Conservation (phyloP, 192 early-diverging fungal genomes). For the Entrophospora sp. region DNA sequence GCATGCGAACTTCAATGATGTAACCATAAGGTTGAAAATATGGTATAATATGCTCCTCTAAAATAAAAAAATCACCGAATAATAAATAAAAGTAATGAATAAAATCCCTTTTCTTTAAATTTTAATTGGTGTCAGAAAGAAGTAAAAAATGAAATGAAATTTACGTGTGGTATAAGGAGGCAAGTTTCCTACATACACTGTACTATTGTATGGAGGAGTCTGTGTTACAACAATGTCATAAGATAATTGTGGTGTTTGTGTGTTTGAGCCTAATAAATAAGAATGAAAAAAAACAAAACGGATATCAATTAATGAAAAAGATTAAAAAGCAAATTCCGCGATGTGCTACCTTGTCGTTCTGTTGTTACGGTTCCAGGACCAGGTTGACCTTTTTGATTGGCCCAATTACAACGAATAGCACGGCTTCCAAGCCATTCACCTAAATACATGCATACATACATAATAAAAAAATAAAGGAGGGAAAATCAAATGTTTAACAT, state of each 20-base stretch:
- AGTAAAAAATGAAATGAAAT: too few species aligned
- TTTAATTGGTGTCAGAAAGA: too few species aligned
- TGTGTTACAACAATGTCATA: constrained; percentile 67
- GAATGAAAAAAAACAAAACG: not conserved
- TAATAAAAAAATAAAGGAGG: too few species aligned
- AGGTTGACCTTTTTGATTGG: constrained; percentile 69
- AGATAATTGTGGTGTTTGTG: constrained; percentile 40
- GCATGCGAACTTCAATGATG: constrained; percentile 71
- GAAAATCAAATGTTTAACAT: too few species aligned
- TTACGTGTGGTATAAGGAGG: constrained; percentile 68
- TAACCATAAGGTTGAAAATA: constrained; percentile 74
- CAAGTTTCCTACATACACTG: constrained; percentile 85
- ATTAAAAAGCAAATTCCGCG: not conserved
- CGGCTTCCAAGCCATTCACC: constrained; percentile 73
- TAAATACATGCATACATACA: too few species aligned
- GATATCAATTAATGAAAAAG: not conserved
- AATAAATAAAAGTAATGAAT: not conserved
- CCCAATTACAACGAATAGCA: constrained; percentile 89
- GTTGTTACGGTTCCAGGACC: constrained; percentile 30
- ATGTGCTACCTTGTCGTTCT: constrained; percentile 22
- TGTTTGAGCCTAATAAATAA: constrained; percentile 23
- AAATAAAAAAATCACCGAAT: not conserved
- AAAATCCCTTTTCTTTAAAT: too few species aligned
- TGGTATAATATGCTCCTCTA: constrained; percentile 58
- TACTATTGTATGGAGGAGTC: constrained; percentile 76